Percentiles rank a stretch among this genome's conserved stretches.
Evolutionary conservation across 495 filamentous ascomycete genomes (phyloP).

Genomic region (Tetracladium marchalianum): DNA sequence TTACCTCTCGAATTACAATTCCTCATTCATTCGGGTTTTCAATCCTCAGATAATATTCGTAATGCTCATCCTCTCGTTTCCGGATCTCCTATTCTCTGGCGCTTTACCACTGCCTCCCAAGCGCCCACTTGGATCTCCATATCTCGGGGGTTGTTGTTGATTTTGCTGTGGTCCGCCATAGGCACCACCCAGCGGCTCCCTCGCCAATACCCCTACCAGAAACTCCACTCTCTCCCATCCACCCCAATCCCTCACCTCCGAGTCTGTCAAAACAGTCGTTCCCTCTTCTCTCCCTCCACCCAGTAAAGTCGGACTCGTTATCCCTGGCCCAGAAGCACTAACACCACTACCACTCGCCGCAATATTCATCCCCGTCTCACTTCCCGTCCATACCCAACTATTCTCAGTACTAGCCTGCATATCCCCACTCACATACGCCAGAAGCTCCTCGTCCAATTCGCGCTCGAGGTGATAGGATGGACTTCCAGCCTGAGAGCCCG

Average conservation of each 20-base stretch:
- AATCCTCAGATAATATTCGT: conserved; percentile 60
- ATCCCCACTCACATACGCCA: conserved; percentile 82
- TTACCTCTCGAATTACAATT: too few relatives aligned
- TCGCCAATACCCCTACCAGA: conserved; percentile 22
- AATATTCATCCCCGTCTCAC: conserved; percentile 43
- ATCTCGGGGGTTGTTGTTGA: conserved; percentile 5
- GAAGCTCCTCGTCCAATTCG: conserved; percentile 80
- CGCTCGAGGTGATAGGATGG: conserved; percentile 11
- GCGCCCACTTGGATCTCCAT: conserved; percentile 11
- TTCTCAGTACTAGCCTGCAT: conserved; percentile 74
- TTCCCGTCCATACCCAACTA: conserved; percentile 79
- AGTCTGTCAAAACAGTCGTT: conserved; percentile 27
- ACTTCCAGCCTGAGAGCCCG: conserved; percentile 12
- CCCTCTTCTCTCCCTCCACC: conserved; percentile 18
- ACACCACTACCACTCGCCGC: neutral
- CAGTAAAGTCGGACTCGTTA: conserved; percentile 8
- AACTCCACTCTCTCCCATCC: conserved; percentile 42
- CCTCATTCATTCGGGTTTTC: too few relatives aligned
- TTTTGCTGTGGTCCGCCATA: too few relatives aligned
- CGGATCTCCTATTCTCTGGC: conserved; percentile 21
- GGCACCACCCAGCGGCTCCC: conserved; percentile 9
- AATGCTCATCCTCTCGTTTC: conserved; percentile 60
- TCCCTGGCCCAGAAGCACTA: conserved; percentile 4
- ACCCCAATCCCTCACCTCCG: conserved; percentile 44
- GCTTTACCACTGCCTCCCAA: conserved; percentile 6